Conservation (phyloP, 768 basidiomycete species). For the Hydnum rufescens region DNA sequence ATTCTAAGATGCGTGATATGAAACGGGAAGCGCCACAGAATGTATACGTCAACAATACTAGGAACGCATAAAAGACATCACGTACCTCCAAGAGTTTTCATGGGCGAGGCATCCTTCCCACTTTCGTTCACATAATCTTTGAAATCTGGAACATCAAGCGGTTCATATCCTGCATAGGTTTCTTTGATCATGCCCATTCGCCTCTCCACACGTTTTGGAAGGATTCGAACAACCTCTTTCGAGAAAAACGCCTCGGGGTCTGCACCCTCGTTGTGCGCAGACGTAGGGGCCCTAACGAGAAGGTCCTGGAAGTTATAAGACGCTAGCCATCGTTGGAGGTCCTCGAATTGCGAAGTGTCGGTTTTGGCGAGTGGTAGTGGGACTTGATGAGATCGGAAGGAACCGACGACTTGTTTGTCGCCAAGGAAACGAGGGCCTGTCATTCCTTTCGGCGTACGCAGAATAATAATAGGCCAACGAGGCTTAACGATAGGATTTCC, state of each 20-base stretch:
- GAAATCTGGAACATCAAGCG: constrained; percentile 53
- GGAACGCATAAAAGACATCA: constrained; percentile 11
- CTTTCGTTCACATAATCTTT: constrained; percentile 19
- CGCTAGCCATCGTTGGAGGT: constrained; percentile 51
- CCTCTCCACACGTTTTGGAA: constrained; percentile 35
- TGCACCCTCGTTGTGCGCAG: neutral
- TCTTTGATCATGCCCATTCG: constrained; percentile 55
- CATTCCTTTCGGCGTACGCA: constrained; percentile 73
- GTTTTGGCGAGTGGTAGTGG: constrained; percentile 58
- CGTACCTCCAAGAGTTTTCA: constrained; percentile 40
- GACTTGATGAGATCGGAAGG: constrained; percentile 76
- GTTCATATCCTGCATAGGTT: constrained; percentile 38
- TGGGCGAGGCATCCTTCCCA: constrained; percentile 48
- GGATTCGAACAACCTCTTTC: constrained; percentile 32
- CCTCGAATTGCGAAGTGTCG: constrained; percentile 36
- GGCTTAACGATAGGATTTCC: constrained; percentile 69
- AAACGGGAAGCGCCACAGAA: too few relatives aligned
- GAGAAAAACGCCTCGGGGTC: constrained; percentile 9
- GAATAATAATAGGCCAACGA: constrained; percentile 75
- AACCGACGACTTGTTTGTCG: constrained; percentile 61
- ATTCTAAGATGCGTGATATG: constrained; percentile 14
- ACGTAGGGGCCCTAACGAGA: constrained; percentile 22
- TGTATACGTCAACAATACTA: neutral
- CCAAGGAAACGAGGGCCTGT: constrained; percentile 44
- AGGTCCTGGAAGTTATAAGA: constrained; percentile 53